Conservation (phyloP, 208 protist genomes). For the Acanthamoeba healyi region DNA sequence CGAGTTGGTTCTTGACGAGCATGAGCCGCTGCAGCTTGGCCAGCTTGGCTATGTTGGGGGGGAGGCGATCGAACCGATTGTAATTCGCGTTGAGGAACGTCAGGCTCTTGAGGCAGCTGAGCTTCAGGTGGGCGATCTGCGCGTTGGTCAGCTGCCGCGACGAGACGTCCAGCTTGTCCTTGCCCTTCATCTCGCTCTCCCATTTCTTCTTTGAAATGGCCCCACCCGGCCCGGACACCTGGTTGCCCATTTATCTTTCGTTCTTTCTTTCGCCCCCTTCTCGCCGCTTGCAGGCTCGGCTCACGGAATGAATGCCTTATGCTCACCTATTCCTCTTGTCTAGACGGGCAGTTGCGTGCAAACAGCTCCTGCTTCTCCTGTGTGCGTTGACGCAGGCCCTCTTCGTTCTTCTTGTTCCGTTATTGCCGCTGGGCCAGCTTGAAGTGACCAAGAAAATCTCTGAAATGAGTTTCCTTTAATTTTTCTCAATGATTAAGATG, state of each 20-base stretch:
- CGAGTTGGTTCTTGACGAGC: conserved; percentile 63
- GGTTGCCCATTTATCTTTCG: conserved; percentile 5
- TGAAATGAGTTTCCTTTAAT: no score
- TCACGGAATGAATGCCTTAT: no score
- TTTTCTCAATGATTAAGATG: no score
- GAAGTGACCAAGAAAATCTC: no score
- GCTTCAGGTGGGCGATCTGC: conserved; percentile 54
- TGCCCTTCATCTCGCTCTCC: conserved; percentile 71
- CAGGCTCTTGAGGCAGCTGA: conserved; percentile 70
- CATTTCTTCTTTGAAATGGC: conserved; percentile 66
- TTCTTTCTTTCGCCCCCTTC: no score
- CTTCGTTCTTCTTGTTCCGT: neutral
- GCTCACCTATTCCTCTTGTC: no score
- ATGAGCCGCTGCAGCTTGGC: conserved; percentile 62
- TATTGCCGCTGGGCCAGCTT: neutral
- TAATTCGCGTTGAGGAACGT: conserved; percentile 64
- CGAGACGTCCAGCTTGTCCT: conserved; percentile 73
- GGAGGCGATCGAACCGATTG: conserved; percentile 56
- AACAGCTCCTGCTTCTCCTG: no score
- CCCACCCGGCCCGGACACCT: neutral
- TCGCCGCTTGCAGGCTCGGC: no score
- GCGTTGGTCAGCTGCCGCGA: conserved; percentile 36
- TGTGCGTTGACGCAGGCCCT: no score
- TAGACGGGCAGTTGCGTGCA: no score
- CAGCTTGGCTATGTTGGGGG: conserved; percentile 62